Evolutionary conservation across 305 asterid species (phyloP).

Genomic region (Striga hermonthica): DNA sequence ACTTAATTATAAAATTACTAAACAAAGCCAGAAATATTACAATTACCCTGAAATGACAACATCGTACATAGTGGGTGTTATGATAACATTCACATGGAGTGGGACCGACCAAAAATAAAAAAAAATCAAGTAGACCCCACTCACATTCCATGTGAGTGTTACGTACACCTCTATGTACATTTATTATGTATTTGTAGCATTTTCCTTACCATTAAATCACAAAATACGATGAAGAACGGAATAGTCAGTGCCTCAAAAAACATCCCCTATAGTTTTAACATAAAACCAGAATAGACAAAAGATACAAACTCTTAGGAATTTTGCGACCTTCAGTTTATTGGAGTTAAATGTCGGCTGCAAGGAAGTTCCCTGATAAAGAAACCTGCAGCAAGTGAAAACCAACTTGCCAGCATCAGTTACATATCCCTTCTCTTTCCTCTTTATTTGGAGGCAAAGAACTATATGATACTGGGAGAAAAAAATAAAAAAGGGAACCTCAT

Average conservation of each 20-base stretch:
- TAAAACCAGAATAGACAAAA: constrained; percentile 9
- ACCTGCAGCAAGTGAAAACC: constrained; percentile 47
- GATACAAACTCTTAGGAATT: background rate
- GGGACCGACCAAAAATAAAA: too few relatives aligned
- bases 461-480: background rate
- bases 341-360: constrained; percentile 62
- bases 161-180: too few relatives aligned
- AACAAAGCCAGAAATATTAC: too few relatives aligned
- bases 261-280: background rate
- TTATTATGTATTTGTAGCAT: too few relatives aligned
- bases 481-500: background rate
- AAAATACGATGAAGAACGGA: too few relatives aligned
- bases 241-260: background rate
- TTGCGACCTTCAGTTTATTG: constrained; percentile 20
- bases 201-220: too few relatives aligned
- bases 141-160: too few relatives aligned
- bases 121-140: too few relatives aligned
- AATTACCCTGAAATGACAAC: too few relatives aligned
- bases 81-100: too few relatives aligned
- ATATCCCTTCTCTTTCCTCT: background rate
- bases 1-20: too few relatives aligned
- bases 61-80: too few relatives aligned
- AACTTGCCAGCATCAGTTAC: constrained; percentile 8
- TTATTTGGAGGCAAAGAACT: background rate
- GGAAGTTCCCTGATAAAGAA: constrained; percentile 59